These are phyloP conservation scores for Termitomyces sp. DNA, from an alignment of 1,284 basidiomycete genomes.

Conservation along the genomic window DNA sequence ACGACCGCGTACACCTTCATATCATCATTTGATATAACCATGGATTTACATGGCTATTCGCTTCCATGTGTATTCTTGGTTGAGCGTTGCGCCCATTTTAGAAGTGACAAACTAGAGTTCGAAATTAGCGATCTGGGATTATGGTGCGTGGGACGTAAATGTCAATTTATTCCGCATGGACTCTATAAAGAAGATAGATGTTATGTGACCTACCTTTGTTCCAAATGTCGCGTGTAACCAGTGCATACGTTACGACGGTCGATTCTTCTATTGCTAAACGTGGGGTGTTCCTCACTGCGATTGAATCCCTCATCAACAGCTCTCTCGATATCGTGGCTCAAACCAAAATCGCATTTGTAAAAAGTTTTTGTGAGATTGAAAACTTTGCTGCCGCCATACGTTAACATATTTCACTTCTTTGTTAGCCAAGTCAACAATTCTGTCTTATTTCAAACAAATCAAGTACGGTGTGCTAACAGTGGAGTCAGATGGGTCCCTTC, in stretches of 20 bases:
- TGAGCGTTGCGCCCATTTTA: too few relatives aligned
- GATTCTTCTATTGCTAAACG: constrained; percentile 4
- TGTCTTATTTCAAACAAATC: neutral
- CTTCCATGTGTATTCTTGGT: too few relatives aligned
- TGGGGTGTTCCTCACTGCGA: neutral
- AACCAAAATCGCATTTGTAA: neutral
- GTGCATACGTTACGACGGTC: constrained; percentile 4
- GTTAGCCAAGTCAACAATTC: constrained; percentile 6
- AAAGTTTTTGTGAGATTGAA: neutral
- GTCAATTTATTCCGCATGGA: neutral
- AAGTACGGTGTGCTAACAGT: constrained; percentile 3
- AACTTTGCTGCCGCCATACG: neutral
- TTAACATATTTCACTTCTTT: neutral
- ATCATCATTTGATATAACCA: neutral
- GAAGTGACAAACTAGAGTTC: neutral
- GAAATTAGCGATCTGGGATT: neutral
- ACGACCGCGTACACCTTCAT: too few relatives aligned
- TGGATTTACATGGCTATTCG: neutral
- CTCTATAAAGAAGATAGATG: neutral
- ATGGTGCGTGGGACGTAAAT: neutral
- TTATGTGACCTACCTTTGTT: neutral
- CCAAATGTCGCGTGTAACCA: constrained; percentile 4
- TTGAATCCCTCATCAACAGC: constrained; percentile 4
- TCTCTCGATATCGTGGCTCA: neutral
- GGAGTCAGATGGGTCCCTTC: neutral